Evolutionary conservation across 2,329 filamentous ascomycete species (phyloP).

Genomic region (Cercospora zeina): DNA sequence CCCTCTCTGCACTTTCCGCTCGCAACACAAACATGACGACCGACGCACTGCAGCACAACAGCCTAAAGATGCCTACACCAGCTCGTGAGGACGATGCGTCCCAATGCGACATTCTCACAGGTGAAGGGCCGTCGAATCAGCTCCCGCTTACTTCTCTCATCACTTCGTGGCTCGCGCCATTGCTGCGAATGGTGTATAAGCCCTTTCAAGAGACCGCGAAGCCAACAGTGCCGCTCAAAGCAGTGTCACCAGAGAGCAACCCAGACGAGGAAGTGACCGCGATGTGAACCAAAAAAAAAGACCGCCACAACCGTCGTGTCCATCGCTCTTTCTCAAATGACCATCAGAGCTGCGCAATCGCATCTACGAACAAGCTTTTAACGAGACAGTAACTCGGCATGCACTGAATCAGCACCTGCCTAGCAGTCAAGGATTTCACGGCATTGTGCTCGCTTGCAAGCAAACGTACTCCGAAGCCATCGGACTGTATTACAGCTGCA

Average conservation of each 20-base stretch:
- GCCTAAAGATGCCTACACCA: background rate
- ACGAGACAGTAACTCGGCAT: background rate
- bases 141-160: background rate
- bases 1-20: background rate
- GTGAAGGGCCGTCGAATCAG: background rate
- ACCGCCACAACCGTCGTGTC: background rate
- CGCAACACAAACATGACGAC: background rate
- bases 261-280: background rate
- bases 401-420: too few species aligned
- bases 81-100: background rate
- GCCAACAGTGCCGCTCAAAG: background rate
- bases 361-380: conserved; percentile 15
- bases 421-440: background rate
- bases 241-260: background rate
- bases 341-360: conserved; percentile 19
- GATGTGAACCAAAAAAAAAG: background rate
- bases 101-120: background rate
- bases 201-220: background rate
- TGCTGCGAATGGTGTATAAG: background rate
- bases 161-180: background rate
- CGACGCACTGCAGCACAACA: background rate
- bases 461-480: conserved; percentile 20
- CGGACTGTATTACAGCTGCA: conserved; percentile 19
- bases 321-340: background rate
- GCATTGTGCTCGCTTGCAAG: conserved; percentile 23